Evolutionary conservation across 2,329 filamentous ascomycete species (phyloP).

Genomic region (Sporothrix brasiliensis): DNA sequence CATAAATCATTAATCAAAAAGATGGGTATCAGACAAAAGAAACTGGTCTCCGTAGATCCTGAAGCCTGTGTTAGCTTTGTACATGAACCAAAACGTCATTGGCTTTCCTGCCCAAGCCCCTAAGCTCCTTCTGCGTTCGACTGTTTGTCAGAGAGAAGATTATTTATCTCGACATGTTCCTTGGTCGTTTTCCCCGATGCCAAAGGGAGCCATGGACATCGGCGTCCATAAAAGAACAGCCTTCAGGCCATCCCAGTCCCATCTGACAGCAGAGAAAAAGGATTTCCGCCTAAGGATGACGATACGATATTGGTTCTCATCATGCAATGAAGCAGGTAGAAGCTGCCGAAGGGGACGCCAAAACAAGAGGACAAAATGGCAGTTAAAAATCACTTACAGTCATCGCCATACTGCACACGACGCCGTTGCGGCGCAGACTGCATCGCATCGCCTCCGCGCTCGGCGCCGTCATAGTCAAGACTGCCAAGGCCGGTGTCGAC

Average conservation of each 20-base stretch:
- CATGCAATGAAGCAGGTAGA: slow-evolving; percentile 52
- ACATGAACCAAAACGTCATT: too few species aligned
- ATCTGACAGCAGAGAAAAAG: neutral
- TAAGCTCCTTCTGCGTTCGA: neutral
- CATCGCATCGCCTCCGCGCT: slow-evolving; percentile 36
- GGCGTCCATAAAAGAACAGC: neutral
- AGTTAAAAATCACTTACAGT: slow-evolving; percentile 29
- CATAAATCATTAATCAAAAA: slow-evolving; percentile 13
- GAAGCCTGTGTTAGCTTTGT: neutral
- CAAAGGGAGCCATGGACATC: slow-evolving; percentile 38
- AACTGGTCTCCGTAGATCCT: neutral
- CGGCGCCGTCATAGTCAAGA: slow-evolving; percentile 61
- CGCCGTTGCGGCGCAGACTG: slow-evolving; percentile 47
- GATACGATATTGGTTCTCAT: slow-evolving; percentile 80
- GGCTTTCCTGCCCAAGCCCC: neutral
- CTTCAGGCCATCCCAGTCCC: neutral
- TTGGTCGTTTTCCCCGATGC: slow-evolving; percentile 19
- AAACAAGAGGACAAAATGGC: neutral
- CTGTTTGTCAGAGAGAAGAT: slow-evolving; percentile 56
- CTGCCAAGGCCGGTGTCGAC: slow-evolving; percentile 63
- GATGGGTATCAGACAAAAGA: neutral
- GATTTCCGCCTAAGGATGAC: slow-evolving; percentile 95
- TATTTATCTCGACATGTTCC: slow-evolving; percentile 48
- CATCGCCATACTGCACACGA: slow-evolving; percentile 53
- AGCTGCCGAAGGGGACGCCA: neutral